Base-by-base conservation (phyloP, 1,139 yeast species). In the Suhomyces choctaworum region DNA sequence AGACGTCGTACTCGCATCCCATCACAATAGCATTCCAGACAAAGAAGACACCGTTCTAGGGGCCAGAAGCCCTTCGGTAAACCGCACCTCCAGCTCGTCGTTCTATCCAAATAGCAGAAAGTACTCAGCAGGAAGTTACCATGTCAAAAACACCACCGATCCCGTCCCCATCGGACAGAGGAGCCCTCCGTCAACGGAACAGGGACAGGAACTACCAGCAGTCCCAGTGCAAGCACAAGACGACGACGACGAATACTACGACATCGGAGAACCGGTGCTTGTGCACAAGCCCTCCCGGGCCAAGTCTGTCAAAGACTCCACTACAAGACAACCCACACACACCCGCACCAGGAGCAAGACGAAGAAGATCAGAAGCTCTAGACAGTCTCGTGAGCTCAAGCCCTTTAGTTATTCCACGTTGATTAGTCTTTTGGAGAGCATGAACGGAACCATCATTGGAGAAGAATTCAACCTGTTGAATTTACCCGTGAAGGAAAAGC, bases 381-480 rank as follows among this genome's bases (percentile, higher is more conserved):
- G 38, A 7, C 27, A 22, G 3, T 31, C 42, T 7, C 32, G 50
- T 10, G 62, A 56, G 21, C 56, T 73, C 34, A 64, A 67, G 39
- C 80, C 83, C 4, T 78, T 80, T 45, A 75, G 80, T 7, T 75
- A 78, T 46, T 73, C 73, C 31, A 78, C 86, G 0, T 60, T 80
- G 32, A 75, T 80, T 7, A 73, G 74, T 35, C 60, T 81, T 29
- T 58, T 80, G 32, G 80, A 76, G 47, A 79, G 82, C 36, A 78
- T 82, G 35, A 82, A 80, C 50, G 82, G 82, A 5, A 75, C 80
- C 2, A 69, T 77, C 4, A 75, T 77, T 30, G 82, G 82, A 3
- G 78, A 81, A 49, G 94, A 86, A 47, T 84, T 89, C 52, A 78
- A 81, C 32, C 79, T 78, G 39, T 63, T 89, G 42, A 86, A 85